These are phyloP conservation scores for Pseudohalonectria lignicola DNA, from an alignment of 2,329 filamentous ascomycete species.

Conservation along the genomic window DNA sequence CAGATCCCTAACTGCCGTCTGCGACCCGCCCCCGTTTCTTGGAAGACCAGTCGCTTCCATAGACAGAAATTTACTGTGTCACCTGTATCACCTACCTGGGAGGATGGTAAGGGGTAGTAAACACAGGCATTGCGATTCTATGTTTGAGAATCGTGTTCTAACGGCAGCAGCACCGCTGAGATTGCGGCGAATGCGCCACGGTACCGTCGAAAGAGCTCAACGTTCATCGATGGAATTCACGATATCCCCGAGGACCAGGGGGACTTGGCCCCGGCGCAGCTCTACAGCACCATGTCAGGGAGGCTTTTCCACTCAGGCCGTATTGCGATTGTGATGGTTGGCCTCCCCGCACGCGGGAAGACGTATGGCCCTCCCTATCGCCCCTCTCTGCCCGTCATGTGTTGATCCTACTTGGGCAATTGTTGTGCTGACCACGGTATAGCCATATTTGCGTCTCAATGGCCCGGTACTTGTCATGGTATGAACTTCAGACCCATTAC, in stretches of 20 bases:
- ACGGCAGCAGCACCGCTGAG: slow-evolving; percentile 83
- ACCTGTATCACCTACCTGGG: too few relatives aligned
- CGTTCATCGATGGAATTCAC: slow-evolving; percentile 94
- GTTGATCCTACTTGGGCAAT: too few relatives aligned
- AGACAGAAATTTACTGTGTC: too few relatives aligned
- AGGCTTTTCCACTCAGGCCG: slow-evolving; percentile 93
- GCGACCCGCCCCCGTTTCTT: background rate
- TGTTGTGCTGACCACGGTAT: too few relatives aligned
- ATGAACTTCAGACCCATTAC: slow-evolving; percentile 18
- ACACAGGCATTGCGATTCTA: too few relatives aligned
- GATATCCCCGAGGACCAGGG: slow-evolving; percentile 67
- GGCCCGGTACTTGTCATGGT: slow-evolving; percentile 87
- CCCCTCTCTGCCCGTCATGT: too few relatives aligned
- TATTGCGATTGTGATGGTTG: slow-evolving; percentile 95
- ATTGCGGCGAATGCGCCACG: slow-evolving; percentile 83
- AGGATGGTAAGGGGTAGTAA: too few relatives aligned
- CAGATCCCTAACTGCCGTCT: too few relatives aligned
- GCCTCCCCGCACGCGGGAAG: slow-evolving; percentile 88
- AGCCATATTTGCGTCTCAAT: slow-evolving; percentile 93
- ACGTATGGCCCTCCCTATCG: too few relatives aligned
- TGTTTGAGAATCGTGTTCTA: too few relatives aligned
- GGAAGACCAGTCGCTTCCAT: too few relatives aligned
- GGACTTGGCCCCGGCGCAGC: slow-evolving; percentile 83
- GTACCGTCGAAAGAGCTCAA: slow-evolving; percentile 87
- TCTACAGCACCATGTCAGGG: slow-evolving; percentile 97